Base-by-base conservation (phyloP, 1,139 yeast species). In the Insectozyma bohioensis region DNA sequence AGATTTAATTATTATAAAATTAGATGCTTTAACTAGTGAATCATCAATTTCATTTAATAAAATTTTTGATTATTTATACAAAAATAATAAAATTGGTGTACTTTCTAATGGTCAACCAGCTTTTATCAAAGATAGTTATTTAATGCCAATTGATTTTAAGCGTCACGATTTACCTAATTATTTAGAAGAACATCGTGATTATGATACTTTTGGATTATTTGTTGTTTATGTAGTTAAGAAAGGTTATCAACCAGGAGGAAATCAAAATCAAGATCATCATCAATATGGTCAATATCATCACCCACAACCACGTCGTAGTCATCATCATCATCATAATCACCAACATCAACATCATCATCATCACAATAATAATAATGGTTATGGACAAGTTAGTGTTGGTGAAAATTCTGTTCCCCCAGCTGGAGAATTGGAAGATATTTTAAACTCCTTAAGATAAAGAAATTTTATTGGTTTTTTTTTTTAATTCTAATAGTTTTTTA, bases 91-190 rank as follows among this genome's bases (percentile, higher is more conserved):
- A 48, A 78, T 70, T 31, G 94, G 90, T 0, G 92, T 83, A 12
- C 60, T 84, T 28, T 67, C 75, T 22, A 15, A 22, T 6, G 68
- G 65, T 13, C 63, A 55, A 41, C 75, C 73, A 1, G 43, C 53
- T 13, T 65, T 68, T 42, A 80, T 81, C 20, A 83, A 82, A 49
- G 94, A 84, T 51, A 69, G 80, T 2, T 85, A 84, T 53, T 43
- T 85, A 29, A 53, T 82, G 20, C 70, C 85, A 1, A 44, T 77
- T 14, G 63, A 54, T 40, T 52, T 54, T 36, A 38, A 52, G 28
- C 53, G 56, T 36, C 47, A 53, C 26, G 22, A 44, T 23, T 40
- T 62, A 14, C 66, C 69, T 1, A 36, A 39, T 15, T 61, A 55
- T 36, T 56, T 70, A 20, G 41, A 49, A 22, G 14, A 33, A 8